Evolutionary conservation across 1,139 yeast genomes (phyloP), one percentile per base, ranked within the genome.

Genomic region (Yamadazyma atmosphaerica): DNA sequence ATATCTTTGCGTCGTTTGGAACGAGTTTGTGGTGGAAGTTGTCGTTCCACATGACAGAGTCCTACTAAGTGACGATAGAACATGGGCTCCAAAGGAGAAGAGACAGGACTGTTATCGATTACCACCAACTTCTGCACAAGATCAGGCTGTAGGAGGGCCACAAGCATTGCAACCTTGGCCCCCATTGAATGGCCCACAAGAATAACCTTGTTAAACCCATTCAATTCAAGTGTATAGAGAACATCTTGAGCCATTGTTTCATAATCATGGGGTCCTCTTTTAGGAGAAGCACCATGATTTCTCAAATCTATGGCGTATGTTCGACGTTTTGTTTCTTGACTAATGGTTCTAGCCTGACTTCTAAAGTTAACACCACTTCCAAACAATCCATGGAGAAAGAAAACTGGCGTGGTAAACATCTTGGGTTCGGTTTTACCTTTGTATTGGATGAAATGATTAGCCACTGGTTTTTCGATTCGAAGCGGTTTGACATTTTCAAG

Each of bases 151-250:
- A 56, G 48, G 32, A 76, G 54, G 4, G 71, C 61, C 3, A 69
- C 64, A 38, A 72, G 41, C 79, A 76, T 74, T 5, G 77, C 69
- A 4, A 70, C 69, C 43, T 76, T 76, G 6, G 79, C 81, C 0
- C 82, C 82, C 68, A 77, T 65, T 18, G 77, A 73, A 48, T 76
- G 79, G 0, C 82, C 82, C 8, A 71, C 65, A 18, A 75, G 43
- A 10, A 67, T 58, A 11, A 62, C 63, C 23, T 56, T 49, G 4
- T 45, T 38, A 50, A 63, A 56, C 1, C 51, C 40, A 12, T 60
- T 55, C 17, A 52, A 49, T 13, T 55, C 45, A 11, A 74, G 43
- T 38, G 67, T 66, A 24, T 52, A 46, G 12, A 61, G 53, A 12
- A 77, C 62, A 48, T 79, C 84, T 3, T 54, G 49, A 1, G 75